A percentile compares a stretch with the other conserved stretches of the same genome.
Conservation (phyloP, 257 asterid species). For the Buddleja alternifolia region DNA sequence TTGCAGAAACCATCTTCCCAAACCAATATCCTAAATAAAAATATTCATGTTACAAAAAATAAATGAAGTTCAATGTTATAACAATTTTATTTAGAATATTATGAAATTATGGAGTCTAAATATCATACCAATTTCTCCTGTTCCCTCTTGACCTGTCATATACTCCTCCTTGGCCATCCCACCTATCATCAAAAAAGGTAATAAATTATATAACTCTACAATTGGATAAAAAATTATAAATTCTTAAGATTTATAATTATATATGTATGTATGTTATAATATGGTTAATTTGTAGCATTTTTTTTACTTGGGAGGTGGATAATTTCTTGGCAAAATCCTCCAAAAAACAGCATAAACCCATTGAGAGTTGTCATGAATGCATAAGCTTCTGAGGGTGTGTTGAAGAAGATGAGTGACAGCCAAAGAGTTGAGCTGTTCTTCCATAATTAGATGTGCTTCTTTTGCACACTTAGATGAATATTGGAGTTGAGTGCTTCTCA, state of each 20-base stretch:
- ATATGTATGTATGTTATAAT: neutral
- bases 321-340: constrained; percentile 98
- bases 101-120: neutral
- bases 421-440: constrained; percentile 81
- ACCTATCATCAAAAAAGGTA: constrained; percentile 44
- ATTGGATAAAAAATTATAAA: neutral
- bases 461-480: too few species aligned
- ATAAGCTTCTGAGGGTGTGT: constrained; percentile 91
- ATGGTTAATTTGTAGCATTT: too few species aligned
- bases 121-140: constrained; percentile 83
- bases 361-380: constrained; percentile 88
- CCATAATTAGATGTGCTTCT: too few species aligned
- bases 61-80: too few species aligned
- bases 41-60: neutral
- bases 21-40: constrained; percentile 74
- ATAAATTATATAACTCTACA: neutral
- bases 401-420: constrained; percentile 98
- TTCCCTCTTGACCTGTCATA: constrained; percentile 97
- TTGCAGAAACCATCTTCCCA: constrained; percentile 99
- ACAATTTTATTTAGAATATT: neutral
- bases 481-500: constrained; percentile 19
- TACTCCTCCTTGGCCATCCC: constrained; percentile 96
- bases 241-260: neutral
- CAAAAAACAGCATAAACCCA: constrained; percentile 99
- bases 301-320: constrained; percentile 95